These are phyloP conservation scores for Asparagopsis taxiformis DNA, from an alignment of 31 red algal genomes.

Conservation along the genomic window DNA sequence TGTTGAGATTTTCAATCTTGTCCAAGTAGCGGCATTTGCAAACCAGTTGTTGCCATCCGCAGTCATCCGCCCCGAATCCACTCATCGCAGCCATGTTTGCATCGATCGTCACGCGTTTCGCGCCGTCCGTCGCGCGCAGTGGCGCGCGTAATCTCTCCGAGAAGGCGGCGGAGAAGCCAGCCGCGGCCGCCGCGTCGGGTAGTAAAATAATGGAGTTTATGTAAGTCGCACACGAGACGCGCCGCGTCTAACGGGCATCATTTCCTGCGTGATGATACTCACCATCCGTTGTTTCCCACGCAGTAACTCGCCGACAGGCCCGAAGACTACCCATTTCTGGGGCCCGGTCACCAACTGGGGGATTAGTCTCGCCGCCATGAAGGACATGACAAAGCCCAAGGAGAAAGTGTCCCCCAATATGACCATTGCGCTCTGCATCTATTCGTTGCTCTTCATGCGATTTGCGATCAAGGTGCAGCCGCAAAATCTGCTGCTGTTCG, in stretches of 20 bases:
- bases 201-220: slow-evolving; percentile 2
- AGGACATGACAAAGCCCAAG: slow-evolving; percentile 87
- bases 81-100: slow-evolving; percentile 4
- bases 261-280: too few relatives aligned
- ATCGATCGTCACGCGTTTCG: slow-evolving; percentile 6
- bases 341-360: slow-evolving; percentile 96
- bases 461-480: slow-evolving; percentile 94
- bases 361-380: slow-evolving; percentile 75
- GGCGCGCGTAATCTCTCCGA: slow-evolving; percentile 11
- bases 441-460: slow-evolving; percentile 93
- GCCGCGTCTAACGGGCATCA: too few relatives aligned
- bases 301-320: slow-evolving; percentile 86
- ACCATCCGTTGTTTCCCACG: too few relatives aligned
- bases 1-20: too few relatives aligned
- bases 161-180: background rate
- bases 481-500: slow-evolving; percentile 87
- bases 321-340: slow-evolving; percentile 96
- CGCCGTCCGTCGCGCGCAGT: slow-evolving; percentile 3
- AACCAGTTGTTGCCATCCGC: too few relatives aligned
- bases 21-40: too few relatives aligned
- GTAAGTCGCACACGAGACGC: too few relatives aligned
- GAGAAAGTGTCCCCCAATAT: slow-evolving; percentile 90
- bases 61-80: too few relatives aligned
- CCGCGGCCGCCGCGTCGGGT: background rate
- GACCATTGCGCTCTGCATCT: slow-evolving; percentile 90